Evolutionary conservation across 106 monocot species (phyloP).

Genomic region (Gastrodia elata): DNA sequence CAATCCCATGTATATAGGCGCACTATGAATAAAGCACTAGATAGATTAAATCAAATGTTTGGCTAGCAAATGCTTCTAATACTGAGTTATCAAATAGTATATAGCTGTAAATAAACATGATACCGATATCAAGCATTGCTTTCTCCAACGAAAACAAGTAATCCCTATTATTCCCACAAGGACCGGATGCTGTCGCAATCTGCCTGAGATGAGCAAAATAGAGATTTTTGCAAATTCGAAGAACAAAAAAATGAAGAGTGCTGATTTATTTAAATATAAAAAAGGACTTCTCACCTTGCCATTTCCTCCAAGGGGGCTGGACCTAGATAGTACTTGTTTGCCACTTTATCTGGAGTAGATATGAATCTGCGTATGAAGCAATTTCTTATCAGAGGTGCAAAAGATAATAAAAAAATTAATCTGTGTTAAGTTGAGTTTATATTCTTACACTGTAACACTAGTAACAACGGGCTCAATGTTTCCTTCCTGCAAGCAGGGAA

Average conservation of each 20-base stretch:
- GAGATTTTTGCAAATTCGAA: neutral
- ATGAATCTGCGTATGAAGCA: conserved; percentile 35
- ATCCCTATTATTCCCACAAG: conserved; percentile 80
- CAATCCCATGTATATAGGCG: too few relatives aligned
- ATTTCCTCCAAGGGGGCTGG: conserved; percentile 78
- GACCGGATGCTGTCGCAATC: conserved; percentile 76
- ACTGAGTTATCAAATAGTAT: neutral
- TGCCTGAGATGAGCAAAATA: conserved; percentile 31
- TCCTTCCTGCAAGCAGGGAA: conserved; percentile 45
- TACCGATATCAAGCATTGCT: conserved; percentile 65
- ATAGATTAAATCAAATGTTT: neutral
- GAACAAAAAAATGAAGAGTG: neutral
- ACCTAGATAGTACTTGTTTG: conserved; percentile 66
- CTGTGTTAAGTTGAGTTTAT: neutral
- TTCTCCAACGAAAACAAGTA: conserved; percentile 68
- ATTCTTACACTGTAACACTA: conserved; percentile 62
- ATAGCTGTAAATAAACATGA: neutral
- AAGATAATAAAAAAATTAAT: neutral
- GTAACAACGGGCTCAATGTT: conserved; percentile 35
- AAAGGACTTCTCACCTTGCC: conserved; percentile 45
- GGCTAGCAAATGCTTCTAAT: neutral
- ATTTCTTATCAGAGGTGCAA: neutral
- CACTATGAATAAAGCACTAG: neutral
- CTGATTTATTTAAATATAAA: too few relatives aligned
- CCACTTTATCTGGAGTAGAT: conserved; percentile 53